Conservation (phyloP, 2,329 filamentous ascomycete genomes). For the Sclerotinia sclerotiorum region DNA sequence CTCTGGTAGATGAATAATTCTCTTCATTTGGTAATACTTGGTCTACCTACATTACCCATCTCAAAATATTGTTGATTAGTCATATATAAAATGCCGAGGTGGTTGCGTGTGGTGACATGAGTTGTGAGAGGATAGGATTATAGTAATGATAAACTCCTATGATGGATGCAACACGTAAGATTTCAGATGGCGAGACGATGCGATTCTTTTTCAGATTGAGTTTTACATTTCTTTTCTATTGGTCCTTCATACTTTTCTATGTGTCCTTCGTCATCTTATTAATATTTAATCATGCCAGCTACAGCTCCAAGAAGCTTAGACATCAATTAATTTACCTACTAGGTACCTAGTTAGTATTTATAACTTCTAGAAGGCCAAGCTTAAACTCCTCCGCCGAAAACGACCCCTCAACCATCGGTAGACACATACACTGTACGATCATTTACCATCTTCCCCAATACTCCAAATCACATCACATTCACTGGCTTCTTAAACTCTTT, state of each 20-base stretch:
- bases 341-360: no score
- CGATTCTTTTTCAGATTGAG: background rate
- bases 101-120: background rate
- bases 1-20: background rate
- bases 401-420: background rate
- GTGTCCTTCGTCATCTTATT: background rate
- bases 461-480: background rate
- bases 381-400: background rate
- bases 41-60: background rate
- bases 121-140: no score
- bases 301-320: background rate
- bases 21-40: background rate
- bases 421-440: background rate
- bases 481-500: background rate
- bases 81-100: background rate
- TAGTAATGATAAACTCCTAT: background rate
- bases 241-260: background rate
- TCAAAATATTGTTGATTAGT: background rate
- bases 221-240: background rate
- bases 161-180: slow-evolving; percentile 1
- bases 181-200: background rate
- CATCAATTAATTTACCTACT: background rate
- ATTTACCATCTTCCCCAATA: background rate
- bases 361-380: no score
- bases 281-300: background rate